Evolutionary conservation across 164 flowering plant species (phyloP), one percentile per base, ranked within the genome.

Genomic region (Stephania cephalantha): DNA sequence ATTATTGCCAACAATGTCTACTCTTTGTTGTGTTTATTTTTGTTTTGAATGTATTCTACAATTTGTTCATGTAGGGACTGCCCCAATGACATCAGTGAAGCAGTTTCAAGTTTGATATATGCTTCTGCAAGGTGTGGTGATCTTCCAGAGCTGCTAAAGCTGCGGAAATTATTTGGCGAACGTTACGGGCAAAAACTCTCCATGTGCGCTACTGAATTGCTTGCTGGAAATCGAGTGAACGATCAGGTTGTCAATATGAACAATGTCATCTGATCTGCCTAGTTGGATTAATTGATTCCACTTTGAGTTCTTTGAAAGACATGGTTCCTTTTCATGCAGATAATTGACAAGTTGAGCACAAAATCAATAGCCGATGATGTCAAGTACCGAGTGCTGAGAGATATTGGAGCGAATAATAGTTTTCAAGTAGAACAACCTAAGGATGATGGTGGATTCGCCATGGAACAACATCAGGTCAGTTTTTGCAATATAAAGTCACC

Each of bases 61-160:
- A 15, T 63, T 72, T 68, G 22, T 55, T n/a, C 5, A 50, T 70
- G 58, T 75, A 93, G 98, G 89, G 93, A 93, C 75, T 83, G 84
- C 69, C 97, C 97, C 2, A 83, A 90, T 83, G 97, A 90, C 65
- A 82, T 95, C 46, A 88, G 86, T 64, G 98, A 91, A 85, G 97
- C 96, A 69, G 85, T 91, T 58, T 91, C 98, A 18, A 93, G 86
- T 80, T 85, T 95, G 31, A 83, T 95, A 80, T 95, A 78, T 79
- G 94, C 97, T 22, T 90, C 97, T 17, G 86, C 92, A 73, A 86
- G 91, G 75, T 90, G 88, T 79, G 98, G 91, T 9, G 97, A 93
- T 73, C 76, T 93, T 0, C 98, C 97, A 7, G 97, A 95, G 87
- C 91, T 95, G 70, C 77, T 76, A 46, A 67, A 3, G 25, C 82